Percentiles rank a stretch among this genome's conserved stretches.
phyloP scores from a whole-genome alignment of 352 stramenopile genomes.

The Elongisporangium undulatum region DNA sequence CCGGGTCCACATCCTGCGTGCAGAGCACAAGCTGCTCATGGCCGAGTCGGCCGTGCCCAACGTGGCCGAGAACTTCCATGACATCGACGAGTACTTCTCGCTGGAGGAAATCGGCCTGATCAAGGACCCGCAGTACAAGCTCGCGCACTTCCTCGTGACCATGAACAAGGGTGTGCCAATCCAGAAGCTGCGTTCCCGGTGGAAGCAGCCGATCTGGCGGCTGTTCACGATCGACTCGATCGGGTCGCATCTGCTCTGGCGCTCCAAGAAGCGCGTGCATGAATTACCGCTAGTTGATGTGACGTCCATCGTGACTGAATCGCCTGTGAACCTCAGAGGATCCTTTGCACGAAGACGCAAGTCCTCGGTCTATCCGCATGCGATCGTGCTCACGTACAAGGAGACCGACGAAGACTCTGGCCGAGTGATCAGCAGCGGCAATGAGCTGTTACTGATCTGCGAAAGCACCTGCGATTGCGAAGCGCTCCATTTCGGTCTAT shows the following conservation, averaged over 20 bases:
- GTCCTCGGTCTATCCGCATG: constrained; percentile 18
- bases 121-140: constrained; percentile 23
- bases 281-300: constrained; percentile 46
- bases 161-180: constrained; percentile 61
- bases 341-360: constrained; percentile 15
- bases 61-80: constrained; percentile 37
- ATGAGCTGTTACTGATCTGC: constrained; percentile 57
- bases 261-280: constrained; percentile 41
- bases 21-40: constrained; percentile 47
- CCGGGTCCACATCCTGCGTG: constrained; percentile 30
- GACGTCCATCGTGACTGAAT: constrained; percentile 29
- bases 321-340: constrained; percentile 33
- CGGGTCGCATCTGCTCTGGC: constrained; percentile 58
- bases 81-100: constrained; percentile 55
- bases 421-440: neutral
- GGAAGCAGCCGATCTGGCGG: constrained; percentile 47
- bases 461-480: constrained; percentile 58
- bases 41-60: constrained; percentile 49
- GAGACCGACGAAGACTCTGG: constrained; percentile 10
- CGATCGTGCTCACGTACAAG: constrained; percentile 35
- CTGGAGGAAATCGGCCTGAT: constrained; percentile 60
- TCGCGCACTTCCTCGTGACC: constrained; percentile 60
- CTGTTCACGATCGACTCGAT: constrained; percentile 59
- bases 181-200: constrained; percentile 43
- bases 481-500: constrained; percentile 47